These are phyloP conservation scores for Fraxinus floribunda DNA, from an alignment of 305 asterid genomes.

Conservation along the genomic window DNA sequence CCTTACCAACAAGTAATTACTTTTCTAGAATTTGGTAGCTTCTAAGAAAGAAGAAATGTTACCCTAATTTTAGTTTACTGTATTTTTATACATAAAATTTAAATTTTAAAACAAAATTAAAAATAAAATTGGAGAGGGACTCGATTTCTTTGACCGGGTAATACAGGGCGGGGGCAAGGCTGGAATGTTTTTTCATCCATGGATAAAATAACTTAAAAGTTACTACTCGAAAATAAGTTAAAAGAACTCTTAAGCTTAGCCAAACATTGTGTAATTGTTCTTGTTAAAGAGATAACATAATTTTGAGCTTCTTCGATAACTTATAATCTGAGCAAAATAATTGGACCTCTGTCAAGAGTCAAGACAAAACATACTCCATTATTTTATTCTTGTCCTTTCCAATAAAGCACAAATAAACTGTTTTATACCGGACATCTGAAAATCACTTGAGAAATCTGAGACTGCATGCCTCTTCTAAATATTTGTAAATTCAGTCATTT, in stretches of 20 bases:
- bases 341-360: background rate
- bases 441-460: background rate
- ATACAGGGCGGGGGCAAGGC: no score
- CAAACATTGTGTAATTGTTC: background rate
- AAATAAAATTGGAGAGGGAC: no score
- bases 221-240: no score
- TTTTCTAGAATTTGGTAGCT: no score
- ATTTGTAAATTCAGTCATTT: background rate
- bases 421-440: background rate
- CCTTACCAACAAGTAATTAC: no score
- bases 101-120: no score
- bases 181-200: background rate
- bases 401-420: background rate
- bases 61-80: no score
- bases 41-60: no score
- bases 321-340: background rate
- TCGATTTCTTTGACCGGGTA: no score
- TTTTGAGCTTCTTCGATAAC: conserved; percentile 13
- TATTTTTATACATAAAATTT: no score
- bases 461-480: background rate
- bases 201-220: background rate
- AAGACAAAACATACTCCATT: background rate
- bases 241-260: background rate
- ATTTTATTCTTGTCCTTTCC: background rate
- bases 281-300: background rate